These are phyloP conservation scores for Nakazawaea ernobii DNA, from an alignment of 805 yeast species.

Conservation along the genomic window DNA sequence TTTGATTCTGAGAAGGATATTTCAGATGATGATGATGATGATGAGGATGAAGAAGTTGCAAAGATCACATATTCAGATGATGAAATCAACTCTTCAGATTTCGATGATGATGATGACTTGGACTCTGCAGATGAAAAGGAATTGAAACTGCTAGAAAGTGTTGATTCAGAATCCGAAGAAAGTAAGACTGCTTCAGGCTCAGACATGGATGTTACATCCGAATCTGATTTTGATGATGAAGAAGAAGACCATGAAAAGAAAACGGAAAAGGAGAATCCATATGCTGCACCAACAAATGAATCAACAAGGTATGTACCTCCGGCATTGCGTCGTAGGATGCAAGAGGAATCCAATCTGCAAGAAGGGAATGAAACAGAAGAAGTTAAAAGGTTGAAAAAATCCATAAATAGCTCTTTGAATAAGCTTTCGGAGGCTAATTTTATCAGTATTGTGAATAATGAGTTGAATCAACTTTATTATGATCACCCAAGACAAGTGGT, in stretches of 20 bases:
- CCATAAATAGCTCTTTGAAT: conserved; percentile 79
- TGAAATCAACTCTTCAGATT: conserved; percentile 23
- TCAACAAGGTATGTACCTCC: conserved; percentile 74
- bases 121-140: conserved; percentile 27
- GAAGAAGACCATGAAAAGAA: conserved; percentile 17
- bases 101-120: conserved; percentile 24
- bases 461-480: conserved; percentile 57
- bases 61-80: conserved; percentile 15
- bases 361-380: conserved; percentile 35
- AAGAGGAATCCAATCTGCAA: conserved; percentile 22
- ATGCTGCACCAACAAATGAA: conserved; percentile 49
- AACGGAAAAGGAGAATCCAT: conserved; percentile 62
- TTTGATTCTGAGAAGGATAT: conserved; percentile 16
- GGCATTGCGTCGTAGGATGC: conserved; percentile 56
- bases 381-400: conserved; percentile 43
- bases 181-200: background rate
- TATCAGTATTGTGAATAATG: conserved; percentile 53
- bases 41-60: conserved; percentile 11
- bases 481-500: conserved; percentile 76
- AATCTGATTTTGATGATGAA: conserved; percentile 16
- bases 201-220: background rate
- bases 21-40: conserved; percentile 16
- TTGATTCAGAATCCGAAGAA: conserved; percentile 17
- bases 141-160: conserved; percentile 25
- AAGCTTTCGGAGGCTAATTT: conserved; percentile 86